phyloP scores from a whole-genome alignment of 164 flowering plant species.

The Brasenia schreberi region DNA sequence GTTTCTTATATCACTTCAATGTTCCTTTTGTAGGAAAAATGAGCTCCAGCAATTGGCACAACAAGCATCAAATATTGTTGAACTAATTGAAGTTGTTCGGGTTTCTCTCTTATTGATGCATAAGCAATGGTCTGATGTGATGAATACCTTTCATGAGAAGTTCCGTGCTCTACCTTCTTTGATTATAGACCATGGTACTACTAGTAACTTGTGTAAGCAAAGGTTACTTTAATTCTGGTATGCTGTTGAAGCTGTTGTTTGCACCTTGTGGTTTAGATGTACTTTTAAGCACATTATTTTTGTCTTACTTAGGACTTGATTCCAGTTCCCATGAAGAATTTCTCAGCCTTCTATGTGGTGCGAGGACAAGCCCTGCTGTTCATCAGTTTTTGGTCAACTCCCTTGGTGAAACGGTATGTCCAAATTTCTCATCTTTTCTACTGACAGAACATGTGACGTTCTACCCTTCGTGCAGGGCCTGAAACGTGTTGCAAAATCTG shows the following conservation, averaged over 20 bases:
- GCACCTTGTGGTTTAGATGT: background rate
- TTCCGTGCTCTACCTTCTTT: slow-evolving; percentile 53
- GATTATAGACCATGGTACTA: slow-evolving; percentile 72
- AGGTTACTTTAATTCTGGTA: background rate
- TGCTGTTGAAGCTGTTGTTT: background rate
- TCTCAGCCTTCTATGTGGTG: slow-evolving; percentile 83
- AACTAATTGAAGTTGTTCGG: slow-evolving; percentile 67
- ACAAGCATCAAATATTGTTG: slow-evolving; percentile 89
- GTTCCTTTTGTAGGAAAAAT: slow-evolving; percentile 48
- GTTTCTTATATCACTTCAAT: too few species aligned
- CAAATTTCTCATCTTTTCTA: background rate
- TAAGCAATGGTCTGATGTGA: slow-evolving; percentile 91
- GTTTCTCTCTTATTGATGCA: slow-evolving; percentile 71
- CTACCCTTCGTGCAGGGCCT: slow-evolving; percentile 34
- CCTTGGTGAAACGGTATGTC: slow-evolving; percentile 81
- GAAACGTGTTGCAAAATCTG: slow-evolving; percentile 65
- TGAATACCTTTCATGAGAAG: slow-evolving; percentile 75
- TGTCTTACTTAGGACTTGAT: slow-evolving; percentile 47
- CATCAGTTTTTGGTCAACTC: slow-evolving; percentile 90
- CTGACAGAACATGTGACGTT: background rate
- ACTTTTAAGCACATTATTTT: background rate
- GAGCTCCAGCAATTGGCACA: slow-evolving; percentile 94
- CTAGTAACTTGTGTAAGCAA: background rate
- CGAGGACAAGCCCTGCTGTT: slow-evolving; percentile 79
- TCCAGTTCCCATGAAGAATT: slow-evolving; percentile 91